Evolutionary conservation across 2,329 filamentous ascomycete genomes (phyloP).

Genomic region (Hypoxylon sp.): DNA sequence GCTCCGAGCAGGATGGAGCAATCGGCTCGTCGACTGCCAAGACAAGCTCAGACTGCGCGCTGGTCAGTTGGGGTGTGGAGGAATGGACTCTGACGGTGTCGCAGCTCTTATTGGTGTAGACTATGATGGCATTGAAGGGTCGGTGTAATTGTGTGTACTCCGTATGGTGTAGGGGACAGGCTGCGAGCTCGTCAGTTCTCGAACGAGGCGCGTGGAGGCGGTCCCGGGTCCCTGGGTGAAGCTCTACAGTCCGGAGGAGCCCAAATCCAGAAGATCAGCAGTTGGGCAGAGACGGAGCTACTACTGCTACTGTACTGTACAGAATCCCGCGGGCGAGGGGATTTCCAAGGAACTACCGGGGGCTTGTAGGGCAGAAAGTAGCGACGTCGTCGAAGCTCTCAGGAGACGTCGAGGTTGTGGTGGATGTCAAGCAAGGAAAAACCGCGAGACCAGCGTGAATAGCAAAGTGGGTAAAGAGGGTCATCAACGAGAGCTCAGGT

Average conservation of each 20-base stretch:
- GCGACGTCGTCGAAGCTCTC: conserved; percentile 47
- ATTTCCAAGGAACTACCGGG: conserved; percentile 42
- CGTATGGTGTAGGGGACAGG: conserved; percentile 39
- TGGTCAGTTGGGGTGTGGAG: conserved; percentile 46
- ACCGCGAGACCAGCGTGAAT: conserved; percentile 37
- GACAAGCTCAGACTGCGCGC: conserved; percentile 46
- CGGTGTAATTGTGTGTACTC: conserved; percentile 42
- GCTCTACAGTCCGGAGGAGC: conserved; percentile 43
- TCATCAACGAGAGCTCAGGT: conserved; percentile 44
- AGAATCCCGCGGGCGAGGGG: conserved; percentile 20
- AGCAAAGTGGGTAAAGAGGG: conserved; percentile 46
- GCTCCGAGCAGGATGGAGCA: conserved; percentile 45
- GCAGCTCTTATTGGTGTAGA: conserved; percentile 42
- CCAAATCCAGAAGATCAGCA: conserved; percentile 52
- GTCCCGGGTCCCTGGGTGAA: conserved; percentile 49
- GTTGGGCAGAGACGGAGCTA: conserved; percentile 54
- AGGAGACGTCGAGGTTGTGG: conserved; percentile 43
- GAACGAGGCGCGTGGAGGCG: conserved; percentile 45
- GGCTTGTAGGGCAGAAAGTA: conserved; percentile 55
- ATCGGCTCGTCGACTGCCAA: conserved; percentile 46
- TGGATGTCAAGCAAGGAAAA: conserved; percentile 44
- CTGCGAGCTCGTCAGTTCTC: conserved; percentile 44
- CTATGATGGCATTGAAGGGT: conserved; percentile 46
- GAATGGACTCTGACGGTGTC: conserved; percentile 40
- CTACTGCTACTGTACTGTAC: conserved; percentile 38